Evolutionary conservation across 441 rosid genomes (phyloP), one percentile per base, ranked within the genome.

Genomic region (Adansonia gregorii): DNA sequence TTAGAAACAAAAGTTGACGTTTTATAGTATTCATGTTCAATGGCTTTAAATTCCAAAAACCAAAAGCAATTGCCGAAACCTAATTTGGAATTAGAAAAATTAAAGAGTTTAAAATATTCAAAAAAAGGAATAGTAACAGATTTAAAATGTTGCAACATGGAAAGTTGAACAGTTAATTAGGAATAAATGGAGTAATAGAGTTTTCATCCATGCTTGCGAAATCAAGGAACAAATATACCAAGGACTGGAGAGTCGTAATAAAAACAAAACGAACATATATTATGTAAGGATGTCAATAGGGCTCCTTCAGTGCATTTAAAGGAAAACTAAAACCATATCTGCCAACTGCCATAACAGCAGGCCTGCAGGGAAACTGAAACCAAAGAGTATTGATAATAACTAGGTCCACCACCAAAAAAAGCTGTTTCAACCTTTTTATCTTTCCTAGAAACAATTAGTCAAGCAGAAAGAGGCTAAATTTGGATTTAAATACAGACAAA

Each of bases 11-110:
- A 39, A 72, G 3, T 10, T 35, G 48, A 51, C 17, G 3, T 9
- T 35, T 39, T 2, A 55, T 55, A 72, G 56, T 31, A 27, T 71
- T 54, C 27, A 55, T 55, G 31, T 55, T 24, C 49, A 39, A 55
- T 35, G 31, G 75, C n/a, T 72, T 55, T 55, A 35, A 72, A 72
- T 11, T 72, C 49, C 75, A 10, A 55, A 70, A 54, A 35, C 6
- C 39, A 9, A 10, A 55, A 55, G 17, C 0, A 15, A 14, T 8
- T 14, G n/a, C 35, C 3, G 59, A 39, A 54, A 54, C 2, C 17
- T 55, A 52, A n/a, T 9, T 72, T 72, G 49, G 63, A 72, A 70
- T 49, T 27, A 49, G 22, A 70, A 55, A 49, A 72, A 2, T 6
- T 19, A 69, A 17, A 35, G 19, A 51, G 41, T 8, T 52, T 8